phyloP scores from a whole-genome alignment of 2,329 filamentous ascomycete genomes.

The Penicillium frequentans region DNA sequence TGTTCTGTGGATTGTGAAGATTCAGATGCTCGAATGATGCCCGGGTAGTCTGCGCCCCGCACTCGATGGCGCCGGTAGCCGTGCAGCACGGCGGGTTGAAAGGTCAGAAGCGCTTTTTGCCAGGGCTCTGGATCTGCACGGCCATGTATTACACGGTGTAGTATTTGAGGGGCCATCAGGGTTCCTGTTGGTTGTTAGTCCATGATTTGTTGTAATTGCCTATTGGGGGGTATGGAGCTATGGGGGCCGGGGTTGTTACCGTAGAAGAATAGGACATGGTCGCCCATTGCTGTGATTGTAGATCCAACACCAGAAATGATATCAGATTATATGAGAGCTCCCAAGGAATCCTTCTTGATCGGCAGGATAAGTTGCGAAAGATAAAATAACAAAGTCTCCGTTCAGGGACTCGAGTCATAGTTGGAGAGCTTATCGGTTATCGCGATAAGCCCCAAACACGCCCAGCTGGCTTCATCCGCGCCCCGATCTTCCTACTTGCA shows the following conservation, averaged over 20 bases:
- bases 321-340: not conserved
- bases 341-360: not conserved
- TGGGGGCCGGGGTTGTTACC: constrained; percentile 37
- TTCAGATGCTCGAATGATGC: constrained; percentile 53
- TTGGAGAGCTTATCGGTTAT: constrained; percentile 10
- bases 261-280: constrained; percentile 64
- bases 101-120: constrained; percentile 57
- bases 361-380: not conserved
- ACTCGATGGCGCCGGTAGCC: constrained; percentile 72
- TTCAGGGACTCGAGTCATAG: not conserved
- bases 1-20: not conserved
- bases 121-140: constrained; percentile 51
- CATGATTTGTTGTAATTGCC: not conserved
- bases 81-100: constrained; percentile 74
- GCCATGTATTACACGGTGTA: constrained; percentile 80
- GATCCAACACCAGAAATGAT: not conserved
- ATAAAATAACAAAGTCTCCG: not conserved
- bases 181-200: constrained; percentile 45
- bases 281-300: constrained; percentile 36
- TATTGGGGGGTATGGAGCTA: not conserved
- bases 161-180: constrained; percentile 81
- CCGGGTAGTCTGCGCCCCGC: constrained; percentile 73
- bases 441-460: constrained; percentile 25
- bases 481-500: constrained; percentile 1
- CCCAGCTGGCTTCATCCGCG: constrained; percentile 30